A percentile compares a stretch with the other conserved stretches of the same genome.
Conservation (phyloP, 2,329 filamentous ascomycete genomes). For the Byssothecium circinans region DNA sequence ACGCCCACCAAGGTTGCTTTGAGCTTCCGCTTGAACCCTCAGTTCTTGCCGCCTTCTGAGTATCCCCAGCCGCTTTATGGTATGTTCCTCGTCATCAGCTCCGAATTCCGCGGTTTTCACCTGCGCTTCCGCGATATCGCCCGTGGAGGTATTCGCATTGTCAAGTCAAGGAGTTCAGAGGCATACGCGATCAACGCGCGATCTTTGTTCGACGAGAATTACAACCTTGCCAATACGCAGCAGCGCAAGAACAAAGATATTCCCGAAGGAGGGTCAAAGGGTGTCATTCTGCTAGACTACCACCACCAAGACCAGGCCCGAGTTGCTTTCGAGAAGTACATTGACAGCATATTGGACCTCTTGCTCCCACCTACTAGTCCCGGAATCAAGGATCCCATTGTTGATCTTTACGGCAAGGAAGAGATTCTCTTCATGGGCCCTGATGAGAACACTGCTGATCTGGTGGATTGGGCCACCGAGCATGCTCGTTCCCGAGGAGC, state of each 20-base stretch:
- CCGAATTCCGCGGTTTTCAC: conserved; percentile 96
- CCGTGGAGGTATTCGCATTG: conserved; percentile 95
- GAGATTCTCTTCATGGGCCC: conserved; percentile 99
- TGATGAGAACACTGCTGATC: conserved; percentile 96
- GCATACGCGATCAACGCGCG: conserved; percentile 95
- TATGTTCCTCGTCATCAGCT: conserved; percentile 98
- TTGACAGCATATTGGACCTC: conserved; percentile 96
- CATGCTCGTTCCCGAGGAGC: conserved; percentile 85
- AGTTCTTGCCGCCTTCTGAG: conserved; percentile 86
- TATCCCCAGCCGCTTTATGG: conserved; percentile 93
- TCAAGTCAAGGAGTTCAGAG: conserved; percentile 96
- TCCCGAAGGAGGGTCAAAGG: conserved; percentile 95
- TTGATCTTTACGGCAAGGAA: conserved; percentile 90
- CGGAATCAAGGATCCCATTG: conserved; percentile 98
- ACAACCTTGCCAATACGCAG: conserved; percentile 95
- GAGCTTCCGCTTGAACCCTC: conserved; percentile 89
- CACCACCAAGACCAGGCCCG: conserved; percentile 90
- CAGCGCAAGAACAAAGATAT: conserved; percentile 99
- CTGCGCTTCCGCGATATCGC: conserved; percentile 96
- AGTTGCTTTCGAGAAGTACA: conserved; percentile 98
- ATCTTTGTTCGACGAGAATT: conserved; percentile 97
- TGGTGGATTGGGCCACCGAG: conserved; percentile 98
- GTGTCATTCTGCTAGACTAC: conserved; percentile 90
- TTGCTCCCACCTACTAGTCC: conserved; percentile 86
- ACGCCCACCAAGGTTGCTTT: conserved; percentile 97